Evolutionary conservation across 2,329 filamentous ascomycete genomes (phyloP), one percentile per base, ranked within the genome.

Genomic region (Rhynchosporium agropyri): DNA sequence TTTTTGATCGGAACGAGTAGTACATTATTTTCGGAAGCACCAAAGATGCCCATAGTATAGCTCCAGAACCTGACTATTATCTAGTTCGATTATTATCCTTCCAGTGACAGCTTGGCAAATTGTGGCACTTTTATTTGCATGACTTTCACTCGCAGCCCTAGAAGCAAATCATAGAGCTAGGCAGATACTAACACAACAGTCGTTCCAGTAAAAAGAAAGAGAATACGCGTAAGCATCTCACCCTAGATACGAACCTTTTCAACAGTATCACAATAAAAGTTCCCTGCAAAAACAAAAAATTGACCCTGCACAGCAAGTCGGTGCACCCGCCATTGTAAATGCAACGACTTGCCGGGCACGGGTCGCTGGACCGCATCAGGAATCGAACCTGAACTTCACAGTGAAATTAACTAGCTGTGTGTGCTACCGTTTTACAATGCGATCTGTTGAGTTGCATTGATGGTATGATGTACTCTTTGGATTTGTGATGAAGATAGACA

Each of bases 381-480:
- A 54, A n/a, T 54, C 36, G 50, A 54, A 54, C 50, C 50, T 54
- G 33, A 40, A 42, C 38, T n/a, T 54, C 50, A 40, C n/a, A 28
- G 50, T 20, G 20, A n/a, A 26, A 12, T 10, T 2, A 6, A 10
- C 5, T 36, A 28, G 50, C 33, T 28, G 33, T 54, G 36, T n/a
- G 50, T 54, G 50, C 50, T 38, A 40, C 50, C 33, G 28, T 54
- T 54, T 13, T 33, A 54, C 50, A 31, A 54, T 40, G 8, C 38
- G 26, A 26, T 36, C 43, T 45, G 12, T 20, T 45, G 13, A 6
- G n/a, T 1, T 20, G 20, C 20, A 45, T 45, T 45, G 15, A 45
- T 5, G 43, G 8, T 9, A 20, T 13, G 15, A n/a, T n/a, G 13
- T 45, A n/a, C n/a, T 45, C 15, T 20, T 45, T 20, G 15, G 43